A percentile compares a stretch with the other conserved stretches of the same genome.
These are phyloP conservation scores for Cardiospermum halicacabum DNA, from an alignment of 345 rosid species.

Conservation along the genomic window DNA sequence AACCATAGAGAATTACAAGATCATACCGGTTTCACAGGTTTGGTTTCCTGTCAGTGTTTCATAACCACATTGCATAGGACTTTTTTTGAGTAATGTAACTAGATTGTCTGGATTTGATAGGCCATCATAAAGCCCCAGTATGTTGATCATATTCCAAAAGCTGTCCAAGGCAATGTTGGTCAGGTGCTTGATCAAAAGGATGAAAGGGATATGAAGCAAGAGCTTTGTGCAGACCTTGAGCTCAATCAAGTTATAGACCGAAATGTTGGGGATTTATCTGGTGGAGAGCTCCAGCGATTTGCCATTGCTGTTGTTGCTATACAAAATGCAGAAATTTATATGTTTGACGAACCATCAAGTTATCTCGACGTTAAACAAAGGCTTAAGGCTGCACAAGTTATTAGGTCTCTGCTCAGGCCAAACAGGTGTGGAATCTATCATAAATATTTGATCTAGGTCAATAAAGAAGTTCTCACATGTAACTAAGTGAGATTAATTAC, in stretches of 20 bases:
- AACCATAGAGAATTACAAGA: not conserved
- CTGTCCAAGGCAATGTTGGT: slow-evolving; percentile 92
- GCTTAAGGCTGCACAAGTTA: slow-evolving; percentile 95
- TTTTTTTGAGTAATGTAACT: not conserved
- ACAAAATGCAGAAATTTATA: slow-evolving; percentile 97
- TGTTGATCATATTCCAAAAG: slow-evolving; percentile 96
- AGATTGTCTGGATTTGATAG: slow-evolving; percentile 29
- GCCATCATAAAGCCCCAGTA: slow-evolving; percentile 98
- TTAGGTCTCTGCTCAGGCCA: slow-evolving; percentile 85
- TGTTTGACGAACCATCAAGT: slow-evolving; percentile 99
- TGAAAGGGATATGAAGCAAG: slow-evolving; percentile 70
- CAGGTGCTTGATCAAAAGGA: slow-evolving; percentile 91
- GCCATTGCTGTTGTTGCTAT: slow-evolving; percentile 94
- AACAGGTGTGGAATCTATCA: slow-evolving; percentile 48
- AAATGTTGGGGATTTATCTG: slow-evolving; percentile 86
- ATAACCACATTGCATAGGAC: not conserved
- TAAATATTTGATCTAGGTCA: slow-evolving; percentile 1
- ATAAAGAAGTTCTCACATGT: not conserved
- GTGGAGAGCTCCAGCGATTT: slow-evolving; percentile 98
- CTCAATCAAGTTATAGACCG: slow-evolving; percentile 94
- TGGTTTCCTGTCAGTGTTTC: not conserved
- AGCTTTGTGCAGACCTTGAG: slow-evolving; percentile 77
- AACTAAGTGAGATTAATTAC: slow-evolving; percentile 1
- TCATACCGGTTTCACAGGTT: not conserved
- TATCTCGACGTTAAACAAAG: slow-evolving; percentile 99